Base-by-base conservation (phyloP, 169 alveolate genomes). In the Plasmodium yoelii region DNA sequence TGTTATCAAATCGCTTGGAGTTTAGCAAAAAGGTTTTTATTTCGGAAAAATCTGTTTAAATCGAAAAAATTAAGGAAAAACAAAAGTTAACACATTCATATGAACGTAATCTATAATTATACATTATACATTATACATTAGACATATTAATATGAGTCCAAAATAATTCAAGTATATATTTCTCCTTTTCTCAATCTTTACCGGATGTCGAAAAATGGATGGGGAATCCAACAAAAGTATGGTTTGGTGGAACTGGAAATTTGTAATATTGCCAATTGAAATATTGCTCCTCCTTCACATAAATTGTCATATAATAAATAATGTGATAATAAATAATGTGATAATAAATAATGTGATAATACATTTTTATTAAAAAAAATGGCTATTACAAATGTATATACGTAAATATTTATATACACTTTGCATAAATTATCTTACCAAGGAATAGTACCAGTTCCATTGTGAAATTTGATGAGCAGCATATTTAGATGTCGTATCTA, bases 201-300 rank as follows among this genome's bases (percentile, higher is more conserved):
- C 91, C 87, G 7, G 49, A 57, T 42, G 97, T 95, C 49, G 94
- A 95, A 84, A 95, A 95, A 71, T 94, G 97, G 18, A 95, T 94
- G 5, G 97, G 97, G n/a, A 93, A 90, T n/a, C 97, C 97, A 6
- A 95, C 93, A 77, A 95, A 95, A 13, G 97, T 95, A 68, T 92
- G 95, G 80, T 93, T 95, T 1, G 95, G 95, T 3, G 94, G 94
- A 2, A 95, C 94, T 15, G 97, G 97, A 56, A 95, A 88, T 61
- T 94, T 92, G 49, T 87, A 80, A 46, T 93, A 88, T 57, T 91
- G 94, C 97, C 97, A 95, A 26, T 92, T 94, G 68, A 93, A 95
- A 70, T 93, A 93, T 55, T 90, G 95, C 57, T 94, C 97, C 93
- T 94, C 96, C 93, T 91, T 39, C n/a, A 65, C 26, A 63, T 22